Evolutionary conservation across 2,329 filamentous ascomycete genomes (phyloP).

Genomic region (Nigrograna mackinnonii): DNA sequence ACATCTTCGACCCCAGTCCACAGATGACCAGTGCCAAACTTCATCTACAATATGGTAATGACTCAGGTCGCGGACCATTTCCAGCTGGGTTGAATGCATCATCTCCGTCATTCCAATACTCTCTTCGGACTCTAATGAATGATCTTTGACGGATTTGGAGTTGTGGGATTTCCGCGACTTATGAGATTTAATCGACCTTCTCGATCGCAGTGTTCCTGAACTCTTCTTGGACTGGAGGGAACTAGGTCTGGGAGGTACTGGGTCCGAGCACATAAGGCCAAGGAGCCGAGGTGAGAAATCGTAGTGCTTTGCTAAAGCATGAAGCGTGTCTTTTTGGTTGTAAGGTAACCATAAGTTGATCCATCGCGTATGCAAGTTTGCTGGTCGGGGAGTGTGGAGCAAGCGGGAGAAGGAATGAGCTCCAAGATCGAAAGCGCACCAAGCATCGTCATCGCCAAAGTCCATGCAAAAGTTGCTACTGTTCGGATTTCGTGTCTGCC

Average conservation of each 20-base stretch:
- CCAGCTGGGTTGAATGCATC: slow-evolving; percentile 39
- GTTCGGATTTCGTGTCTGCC: slow-evolving; percentile 42
- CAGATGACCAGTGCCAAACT: slow-evolving; percentile 76
- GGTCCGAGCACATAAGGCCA: slow-evolving; percentile 65
- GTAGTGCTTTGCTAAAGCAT: slow-evolving; percentile 63
- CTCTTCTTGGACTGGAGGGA: slow-evolving; percentile 29
- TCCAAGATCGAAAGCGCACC: slow-evolving; percentile 59
- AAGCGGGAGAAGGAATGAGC: slow-evolving; percentile 45
- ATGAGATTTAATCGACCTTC: slow-evolving; percentile 24
- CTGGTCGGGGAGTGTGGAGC: slow-evolving; percentile 46
- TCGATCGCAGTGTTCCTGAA: slow-evolving; percentile 32
- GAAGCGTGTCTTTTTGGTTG: slow-evolving; percentile 59
- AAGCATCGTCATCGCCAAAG: slow-evolving; percentile 61
- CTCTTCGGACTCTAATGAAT: slow-evolving; percentile 33
- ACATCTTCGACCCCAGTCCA: slow-evolving; percentile 71
- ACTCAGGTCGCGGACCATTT: slow-evolving; percentile 45
- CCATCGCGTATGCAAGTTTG: slow-evolving; percentile 65
- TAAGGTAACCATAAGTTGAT: slow-evolving; percentile 76
- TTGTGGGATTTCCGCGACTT: slow-evolving; percentile 17
- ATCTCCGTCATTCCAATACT: slow-evolving; percentile 38
- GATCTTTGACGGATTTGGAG: slow-evolving; percentile 13
- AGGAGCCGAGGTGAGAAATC: slow-evolving; percentile 69
- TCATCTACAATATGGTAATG: slow-evolving; percentile 66
- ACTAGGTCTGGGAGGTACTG: slow-evolving; percentile 35
- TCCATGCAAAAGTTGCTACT: slow-evolving; percentile 68